phyloP scores from a whole-genome alignment of 768 basidiomycete genomes.

The Cubamyces lactineus region DNA sequence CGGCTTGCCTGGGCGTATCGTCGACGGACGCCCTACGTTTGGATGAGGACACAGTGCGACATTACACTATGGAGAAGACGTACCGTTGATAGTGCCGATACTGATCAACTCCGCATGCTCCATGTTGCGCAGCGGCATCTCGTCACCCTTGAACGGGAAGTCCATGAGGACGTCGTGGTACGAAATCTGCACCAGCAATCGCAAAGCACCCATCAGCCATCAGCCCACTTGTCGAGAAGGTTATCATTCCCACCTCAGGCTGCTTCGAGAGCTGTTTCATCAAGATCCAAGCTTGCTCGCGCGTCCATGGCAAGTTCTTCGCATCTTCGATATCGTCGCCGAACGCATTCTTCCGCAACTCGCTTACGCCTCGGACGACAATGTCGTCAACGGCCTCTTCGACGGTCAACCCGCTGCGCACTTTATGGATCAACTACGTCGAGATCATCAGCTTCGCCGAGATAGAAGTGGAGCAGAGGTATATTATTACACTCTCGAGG shows the following conservation, averaged over 20 bases:
- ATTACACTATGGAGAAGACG: not conserved
- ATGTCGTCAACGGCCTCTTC: constrained; percentile 91
- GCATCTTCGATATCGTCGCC: constrained; percentile 92
- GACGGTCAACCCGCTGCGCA: constrained; percentile 70
- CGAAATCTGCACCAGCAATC: constrained; percentile 54
- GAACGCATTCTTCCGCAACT: constrained; percentile 89
- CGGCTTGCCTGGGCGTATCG: constrained; percentile 88
- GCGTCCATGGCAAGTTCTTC: constrained; percentile 79
- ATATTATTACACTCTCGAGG: constrained; percentile 69
- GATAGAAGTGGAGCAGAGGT: not conserved
- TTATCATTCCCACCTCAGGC: constrained; percentile 48
- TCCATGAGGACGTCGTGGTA: constrained; percentile 83
- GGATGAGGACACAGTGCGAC: constrained; percentile 1
- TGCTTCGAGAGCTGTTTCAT: constrained; percentile 71
- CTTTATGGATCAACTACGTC: constrained; percentile 79
- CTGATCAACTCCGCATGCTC: constrained; percentile 89
- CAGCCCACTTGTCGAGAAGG: not conserved
- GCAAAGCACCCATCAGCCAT: not conserved
- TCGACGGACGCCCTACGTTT: constrained; percentile 73
- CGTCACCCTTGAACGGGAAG: constrained; percentile 92
- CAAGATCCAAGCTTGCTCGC: constrained; percentile 87
- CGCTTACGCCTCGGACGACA: constrained; percentile 73
- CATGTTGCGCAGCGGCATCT: constrained; percentile 76
- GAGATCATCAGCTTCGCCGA: not conserved
- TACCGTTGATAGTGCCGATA: constrained; percentile 77